Conservation (phyloP, 2,329 filamentous ascomycete genomes). For the Talaromyces sp. region DNA sequence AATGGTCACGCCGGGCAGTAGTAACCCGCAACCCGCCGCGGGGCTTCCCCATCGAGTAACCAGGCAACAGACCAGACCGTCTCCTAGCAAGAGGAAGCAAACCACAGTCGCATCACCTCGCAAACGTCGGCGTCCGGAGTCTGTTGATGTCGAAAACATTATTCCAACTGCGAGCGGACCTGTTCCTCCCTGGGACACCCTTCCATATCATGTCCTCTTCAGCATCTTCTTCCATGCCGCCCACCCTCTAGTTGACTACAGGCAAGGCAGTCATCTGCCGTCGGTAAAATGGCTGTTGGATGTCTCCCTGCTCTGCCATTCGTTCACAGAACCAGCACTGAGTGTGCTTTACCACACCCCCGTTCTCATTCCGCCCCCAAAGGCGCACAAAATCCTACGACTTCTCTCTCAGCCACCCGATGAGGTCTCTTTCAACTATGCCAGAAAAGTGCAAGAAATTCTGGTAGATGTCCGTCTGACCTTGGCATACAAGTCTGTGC, state of each 20-base stretch:
- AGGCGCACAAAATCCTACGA: conserved; percentile 45
- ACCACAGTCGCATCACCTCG: conserved; percentile 10
- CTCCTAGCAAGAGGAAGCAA: conserved; percentile 18
- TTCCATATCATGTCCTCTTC: conserved; percentile 66
- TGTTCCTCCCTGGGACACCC: conserved; percentile 55
- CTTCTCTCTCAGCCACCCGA: conserved; percentile 54
- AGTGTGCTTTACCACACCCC: conserved; percentile 68
- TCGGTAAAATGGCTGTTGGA: conserved; percentile 57
- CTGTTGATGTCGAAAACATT: conserved; percentile 16
- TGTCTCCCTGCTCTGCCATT: conserved; percentile 58
- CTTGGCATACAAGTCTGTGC: conserved; percentile 51
- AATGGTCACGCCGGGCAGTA: conserved; percentile 9
- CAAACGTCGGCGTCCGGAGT: conserved; percentile 10
- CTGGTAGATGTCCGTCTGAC: conserved; percentile 62
- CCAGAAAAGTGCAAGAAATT: conserved; percentile 65
- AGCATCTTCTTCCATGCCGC: conserved; percentile 68
- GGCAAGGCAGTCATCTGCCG: conserved; percentile 17
- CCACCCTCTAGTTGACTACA: conserved; percentile 47
- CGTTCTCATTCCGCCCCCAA: conserved; percentile 53
- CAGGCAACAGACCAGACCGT: conserved; percentile 6
- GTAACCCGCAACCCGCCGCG: conserved; percentile 2
- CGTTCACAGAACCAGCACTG: conserved; percentile 68
- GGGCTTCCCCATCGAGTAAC: conserved; percentile 2
- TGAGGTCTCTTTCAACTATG: conserved; percentile 58
- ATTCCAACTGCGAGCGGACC: conserved; percentile 18